A percentile compares a stretch with the other conserved stretches of the same genome.
Conservation (phyloP, 2,329 filamentous ascomycete genomes). For the Aspergillus tamarii region DNA sequence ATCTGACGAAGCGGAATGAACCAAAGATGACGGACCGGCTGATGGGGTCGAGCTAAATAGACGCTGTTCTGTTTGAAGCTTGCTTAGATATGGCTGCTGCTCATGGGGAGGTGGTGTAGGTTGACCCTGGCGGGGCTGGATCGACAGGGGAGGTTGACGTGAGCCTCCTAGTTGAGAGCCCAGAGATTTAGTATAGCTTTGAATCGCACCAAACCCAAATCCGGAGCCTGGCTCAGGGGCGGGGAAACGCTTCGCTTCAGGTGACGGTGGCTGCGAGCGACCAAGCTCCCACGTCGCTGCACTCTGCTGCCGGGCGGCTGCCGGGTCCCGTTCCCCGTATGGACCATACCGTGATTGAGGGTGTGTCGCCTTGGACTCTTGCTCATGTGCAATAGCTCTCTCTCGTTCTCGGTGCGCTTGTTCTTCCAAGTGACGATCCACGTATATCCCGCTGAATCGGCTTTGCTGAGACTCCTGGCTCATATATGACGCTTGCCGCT, state of each 20-base stretch:
- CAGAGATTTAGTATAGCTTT: constrained; percentile 46
- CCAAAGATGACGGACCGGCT: constrained; percentile 31
- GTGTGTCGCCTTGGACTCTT: constrained; percentile 33
- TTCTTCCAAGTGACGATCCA: constrained; percentile 41
- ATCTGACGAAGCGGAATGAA: constrained; percentile 34
- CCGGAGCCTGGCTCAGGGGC: constrained; percentile 33
- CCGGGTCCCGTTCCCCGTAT: constrained; percentile 38
- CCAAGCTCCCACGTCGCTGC: constrained; percentile 40
- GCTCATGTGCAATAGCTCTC: constrained; percentile 31
- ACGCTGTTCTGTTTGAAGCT: constrained; percentile 36
- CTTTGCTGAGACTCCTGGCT: constrained; percentile 35
- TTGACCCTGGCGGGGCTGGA: constrained; percentile 39
- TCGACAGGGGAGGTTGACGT: constrained; percentile 35
- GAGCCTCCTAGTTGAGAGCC: constrained; percentile 42
- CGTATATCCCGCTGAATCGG: constrained; percentile 38
- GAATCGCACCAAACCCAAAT: constrained; percentile 46
- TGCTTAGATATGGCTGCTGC: constrained; percentile 36
- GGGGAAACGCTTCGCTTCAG: constrained; percentile 41
- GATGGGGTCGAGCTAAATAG: constrained; percentile 40
- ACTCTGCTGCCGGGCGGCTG: constrained; percentile 29
- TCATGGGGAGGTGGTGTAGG: constrained; percentile 38
- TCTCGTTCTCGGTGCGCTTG: constrained; percentile 40
- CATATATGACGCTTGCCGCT: constrained; percentile 33
- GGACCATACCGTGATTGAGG: constrained; percentile 34
- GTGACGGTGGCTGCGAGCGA: constrained; percentile 43